phyloP scores from a whole-genome alignment of 495 filamentous ascomycete species.

The Neurospora terricola region DNA sequence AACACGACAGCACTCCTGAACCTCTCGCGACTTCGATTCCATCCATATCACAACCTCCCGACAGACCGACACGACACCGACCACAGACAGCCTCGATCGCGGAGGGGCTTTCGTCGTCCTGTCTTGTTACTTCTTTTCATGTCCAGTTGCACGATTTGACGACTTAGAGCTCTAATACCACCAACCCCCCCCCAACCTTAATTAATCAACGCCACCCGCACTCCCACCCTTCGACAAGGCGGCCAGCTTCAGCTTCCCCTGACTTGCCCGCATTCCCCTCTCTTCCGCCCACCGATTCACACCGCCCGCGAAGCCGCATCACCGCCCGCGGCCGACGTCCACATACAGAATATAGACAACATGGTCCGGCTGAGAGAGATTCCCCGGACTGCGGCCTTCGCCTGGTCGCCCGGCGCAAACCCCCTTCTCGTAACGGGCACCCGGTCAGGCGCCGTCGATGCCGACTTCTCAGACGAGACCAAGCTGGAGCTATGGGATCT shows the following conservation, averaged over 20 bases:
- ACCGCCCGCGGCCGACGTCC: not conserved
- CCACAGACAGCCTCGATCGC: not conserved
- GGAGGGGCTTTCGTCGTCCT: constrained; percentile 12
- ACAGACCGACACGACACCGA: not conserved
- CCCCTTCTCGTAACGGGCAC: constrained; percentile 93
- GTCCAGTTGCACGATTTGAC: constrained; percentile 10
- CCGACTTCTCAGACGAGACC: constrained; percentile 95
- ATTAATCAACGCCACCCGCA: not conserved
- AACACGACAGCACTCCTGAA: constrained; percentile 6
- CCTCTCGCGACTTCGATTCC: not conserved
- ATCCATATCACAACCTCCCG: not conserved
- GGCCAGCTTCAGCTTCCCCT: not conserved
- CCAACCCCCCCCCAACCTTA: not conserved
- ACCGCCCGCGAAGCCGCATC: not conserved
- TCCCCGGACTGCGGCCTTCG: constrained; percentile 89
- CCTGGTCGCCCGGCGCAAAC: constrained; percentile 75
- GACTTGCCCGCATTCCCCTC: not conserved
- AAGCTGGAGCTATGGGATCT: constrained; percentile 96
- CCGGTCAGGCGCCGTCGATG: constrained; percentile 86
- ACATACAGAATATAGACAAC: constrained; percentile 20
- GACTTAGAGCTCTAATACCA: not conserved
- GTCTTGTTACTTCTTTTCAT: constrained; percentile 1
- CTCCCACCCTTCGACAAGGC: not conserved
- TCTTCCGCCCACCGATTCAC: constrained; percentile 1
- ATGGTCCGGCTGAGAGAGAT: constrained; percentile 97